Evolutionary conservation across 768 basidiomycete genomes (phyloP), one percentile per base, ranked within the genome.

Genomic region (Sistotremastrum suecicum): DNA sequence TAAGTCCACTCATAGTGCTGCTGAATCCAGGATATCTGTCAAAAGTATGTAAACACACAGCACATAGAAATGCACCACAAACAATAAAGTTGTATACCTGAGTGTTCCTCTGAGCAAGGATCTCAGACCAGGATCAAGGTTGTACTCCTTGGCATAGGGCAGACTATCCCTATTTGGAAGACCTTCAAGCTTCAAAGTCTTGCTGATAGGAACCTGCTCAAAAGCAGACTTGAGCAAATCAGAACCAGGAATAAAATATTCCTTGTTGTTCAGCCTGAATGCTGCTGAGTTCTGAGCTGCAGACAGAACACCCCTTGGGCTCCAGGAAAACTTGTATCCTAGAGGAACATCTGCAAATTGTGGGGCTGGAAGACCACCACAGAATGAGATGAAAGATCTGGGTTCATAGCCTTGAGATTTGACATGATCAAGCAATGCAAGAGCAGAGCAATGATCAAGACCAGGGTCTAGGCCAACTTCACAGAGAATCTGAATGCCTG

Each of bases 301-400:
- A 10, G 69, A 74, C 36, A 97, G 63, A 5, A 94, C 90, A 4
- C 88, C 91, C 47, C 78, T 70, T 0, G 92, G 90, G 42, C 78
- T 84, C 92, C 92, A 97, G 52, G 88, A 87, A 57, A 90, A 90
- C 57, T 91, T 94, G 56, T 94, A 91, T n/a, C 80, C 71, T 7
- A 92, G 63, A 2, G 89, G 88, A 10, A 82, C 75, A 50, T 67
- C 60, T 20, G 69, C 68, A 33, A 60, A 56, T 38, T 83, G 83
- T 0, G 86, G 86, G 1, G 82, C 80, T 0, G 92, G 92, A 3
- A 97, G 67, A 1, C 92, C 92, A 1, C 92, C 92, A 46, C 92
- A 97, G 69, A 92, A 92, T 1, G 87, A 90, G 1, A 76, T 76
- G 59, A 94, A 95, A 0, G 83, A 80, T 0, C 71, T 56, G 7